Evolutionary conservation across 1,284 basidiomycete genomes (phyloP), one percentile per base, ranked within the genome.

Genomic region (Ceratobasidium sp.): DNA sequence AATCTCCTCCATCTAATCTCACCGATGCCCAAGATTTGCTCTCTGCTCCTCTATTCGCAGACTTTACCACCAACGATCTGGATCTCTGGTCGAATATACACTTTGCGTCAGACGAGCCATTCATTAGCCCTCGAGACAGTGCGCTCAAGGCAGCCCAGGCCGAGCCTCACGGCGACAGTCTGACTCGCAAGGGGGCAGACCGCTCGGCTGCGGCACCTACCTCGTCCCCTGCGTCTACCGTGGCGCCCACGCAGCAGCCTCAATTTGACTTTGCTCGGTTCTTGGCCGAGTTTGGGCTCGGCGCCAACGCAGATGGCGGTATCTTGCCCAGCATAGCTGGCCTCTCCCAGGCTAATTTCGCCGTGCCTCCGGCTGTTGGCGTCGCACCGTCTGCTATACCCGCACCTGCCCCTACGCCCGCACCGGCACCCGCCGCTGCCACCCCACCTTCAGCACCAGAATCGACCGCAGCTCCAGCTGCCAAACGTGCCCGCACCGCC

Each of bases 11-110:
- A 23, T 82, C 86, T 33, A 82, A 87, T 68, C 79, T 86, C 8
- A 82, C 84, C 55, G 86, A 89, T 82, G 82, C 85, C 77, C 88
- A 88, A 81, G 90, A 93, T 79, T 86, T 93, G 55, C 88, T 93
- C 77, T 85, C 89, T 0, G 88, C 89, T 27, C 86, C 90, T 2
- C 69, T 77, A 35, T 92, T 90, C 82, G 91, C 91, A 14, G 94
- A 94, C 83, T 87, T 94, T 70, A 88, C 88, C 23, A 92, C 93
- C 2, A 68, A 54, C 66, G 93, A 95, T 83, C 91, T 95, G 78
- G 93, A 94, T 83, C 87, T 94, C 68, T 96, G 94, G 94, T 93
- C 93, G 10, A 92, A 93, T 83, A 88, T 95, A 79, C 86, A 90
- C 18, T 96, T 96, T 84, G 90, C 94, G 78, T 90, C 90, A 0